These are phyloP conservation scores for Persicaria tinctoria DNA, from an alignment of 148 eudicot genomes.

Conservation along the genomic window DNA sequence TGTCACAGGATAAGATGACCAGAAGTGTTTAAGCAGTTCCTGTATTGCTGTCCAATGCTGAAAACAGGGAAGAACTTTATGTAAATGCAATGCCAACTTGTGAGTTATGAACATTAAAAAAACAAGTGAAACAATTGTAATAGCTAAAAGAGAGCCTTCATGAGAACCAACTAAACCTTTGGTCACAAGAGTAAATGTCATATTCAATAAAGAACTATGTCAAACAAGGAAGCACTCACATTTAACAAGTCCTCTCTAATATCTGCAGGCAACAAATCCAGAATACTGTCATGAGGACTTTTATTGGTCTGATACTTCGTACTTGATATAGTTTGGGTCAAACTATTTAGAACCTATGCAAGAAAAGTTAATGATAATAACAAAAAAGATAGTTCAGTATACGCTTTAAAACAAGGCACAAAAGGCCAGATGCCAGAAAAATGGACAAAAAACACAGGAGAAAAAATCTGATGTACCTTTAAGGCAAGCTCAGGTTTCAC, in stretches of 20 bases:
- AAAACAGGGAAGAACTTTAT: conserved; percentile 21
- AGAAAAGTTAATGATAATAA: background rate
- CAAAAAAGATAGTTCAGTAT: background rate
- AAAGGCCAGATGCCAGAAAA: background rate
- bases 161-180: background rate
- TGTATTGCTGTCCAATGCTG: conserved; percentile 95
- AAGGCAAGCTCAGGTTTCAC: conserved; percentile 68
- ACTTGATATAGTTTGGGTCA: conserved; percentile 77
- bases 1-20: conserved; percentile 96
- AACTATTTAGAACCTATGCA: conserved; percentile 54
- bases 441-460: background rate
- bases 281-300: conserved; percentile 68
- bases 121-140: background rate
- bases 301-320: conserved; percentile 67
- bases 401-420: background rate
- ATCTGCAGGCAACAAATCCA: conserved; percentile 65
- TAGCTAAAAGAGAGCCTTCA: background rate
- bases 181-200: background rate
- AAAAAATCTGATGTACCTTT: conserved; percentile 37
- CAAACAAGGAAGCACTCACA: conserved; percentile 36
- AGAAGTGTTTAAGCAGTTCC: conserved; percentile 91
- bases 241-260: conserved; percentile 65
- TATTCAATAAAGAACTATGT: background rate
- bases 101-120: background rate
- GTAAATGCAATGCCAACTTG: conserved; percentile 8